Base-by-base conservation (phyloP, 192 early-diverging fungal species). In the Dispira simplex region DNA sequence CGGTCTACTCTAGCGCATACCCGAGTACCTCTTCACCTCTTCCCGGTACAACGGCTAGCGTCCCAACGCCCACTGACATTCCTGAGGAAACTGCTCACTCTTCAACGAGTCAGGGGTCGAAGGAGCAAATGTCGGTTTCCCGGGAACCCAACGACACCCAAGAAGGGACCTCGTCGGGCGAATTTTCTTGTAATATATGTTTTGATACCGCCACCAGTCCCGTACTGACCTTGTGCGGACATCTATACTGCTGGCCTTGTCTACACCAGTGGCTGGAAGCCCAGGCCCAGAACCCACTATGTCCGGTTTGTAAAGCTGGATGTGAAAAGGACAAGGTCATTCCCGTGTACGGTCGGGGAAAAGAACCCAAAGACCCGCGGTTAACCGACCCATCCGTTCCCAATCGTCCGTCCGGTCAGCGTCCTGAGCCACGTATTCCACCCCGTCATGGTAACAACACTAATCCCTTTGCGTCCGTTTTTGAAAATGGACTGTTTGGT, bases 261-360 rank as follows among this genome's bases (percentile, higher is more conserved):
- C 72, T 86, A 48, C 78, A 76, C 58, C 81, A 90, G 65, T 90
- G 88, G 88, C 77, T 90, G 16, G 83, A 88, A 54, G 72, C 80
- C 32, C 80, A 82, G 63, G 72, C 74, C 11, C 79, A 74, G 27
- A 88, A 86, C 63, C 85, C 86, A 26, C 82, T 84, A 0, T 91
- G 89, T 54, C 89, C 89, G 8, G 87, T 91, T 16, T 91, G 89
- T 64, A 91, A 91, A 69, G 89, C 87, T 1, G 89, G 89, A 44
- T 89, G 87, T 70, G 85, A 83, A 21, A 83, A 84, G 65, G 86
- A 89, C 46, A 89, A 90, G 65, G 86, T 90, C 23, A 89, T 90
- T 64, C 89, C 89, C 0, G 79, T 90, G 39, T 90, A 90, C 64
- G 87, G 87, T 23, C 81, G 89, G 39, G 89, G 89, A 28, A 81